Evolutionary conservation across 2,329 filamentous ascomycete species (phyloP).

Genomic region (Paracorniculantispora psalliotae): DNA sequence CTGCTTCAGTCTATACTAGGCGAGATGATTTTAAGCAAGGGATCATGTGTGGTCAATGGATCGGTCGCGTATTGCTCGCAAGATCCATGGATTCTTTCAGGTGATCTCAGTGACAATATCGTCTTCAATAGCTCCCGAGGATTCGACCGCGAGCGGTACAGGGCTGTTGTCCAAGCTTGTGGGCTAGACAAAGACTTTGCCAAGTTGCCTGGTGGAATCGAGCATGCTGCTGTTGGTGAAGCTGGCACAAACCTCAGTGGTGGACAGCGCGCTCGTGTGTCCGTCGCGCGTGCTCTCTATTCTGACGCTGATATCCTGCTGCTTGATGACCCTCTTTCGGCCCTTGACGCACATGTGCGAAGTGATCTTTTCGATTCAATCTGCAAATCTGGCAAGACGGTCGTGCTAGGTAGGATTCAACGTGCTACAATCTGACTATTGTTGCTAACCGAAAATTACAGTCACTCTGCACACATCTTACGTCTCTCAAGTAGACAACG

Average conservation of each 20-base stretch:
- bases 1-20: conserved; percentile 7
- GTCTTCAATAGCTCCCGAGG: conserved; percentile 5
- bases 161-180: background rate
- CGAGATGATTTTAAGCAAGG: background rate
- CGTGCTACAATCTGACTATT: background rate
- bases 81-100: conserved; percentile 4
- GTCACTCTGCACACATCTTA: background rate
- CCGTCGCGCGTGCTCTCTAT: conserved; percentile 6
- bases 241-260: conserved; percentile 8
- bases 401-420: background rate
- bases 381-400: background rate
- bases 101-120: conserved; percentile 3
- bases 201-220: background rate
- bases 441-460: background rate
- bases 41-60: background rate
- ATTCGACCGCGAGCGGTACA: background rate
- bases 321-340: conserved; percentile 8
- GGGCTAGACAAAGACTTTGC: conserved; percentile 8
- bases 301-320: conserved; percentile 11
- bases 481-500: background rate
- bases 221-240: conserved; percentile 8
- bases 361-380: background rate
- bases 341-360: conserved; percentile 9
- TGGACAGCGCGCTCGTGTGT: conserved; percentile 5
- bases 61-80: conserved; percentile 6